Conservation (phyloP, 108 stramenopile species). For the Fragilariopsis cylindrus region DNA sequence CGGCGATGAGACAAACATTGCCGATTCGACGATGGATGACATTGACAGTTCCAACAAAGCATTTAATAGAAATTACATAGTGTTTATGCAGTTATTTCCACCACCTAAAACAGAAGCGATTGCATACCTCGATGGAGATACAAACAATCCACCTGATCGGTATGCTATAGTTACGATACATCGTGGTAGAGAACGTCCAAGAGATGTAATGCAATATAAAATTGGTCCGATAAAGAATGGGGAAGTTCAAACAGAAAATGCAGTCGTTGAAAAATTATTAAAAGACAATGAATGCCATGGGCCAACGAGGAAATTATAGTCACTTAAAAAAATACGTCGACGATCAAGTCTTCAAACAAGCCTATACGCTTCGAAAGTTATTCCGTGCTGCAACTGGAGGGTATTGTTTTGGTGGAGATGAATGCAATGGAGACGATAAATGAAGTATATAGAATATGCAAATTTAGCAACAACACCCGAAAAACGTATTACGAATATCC, state of each 20-base stretch:
- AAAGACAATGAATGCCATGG: constrained; percentile 17
- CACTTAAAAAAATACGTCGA: background rate
- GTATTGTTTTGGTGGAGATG: constrained; percentile 9
- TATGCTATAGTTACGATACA: constrained; percentile 14
- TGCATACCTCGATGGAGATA: constrained; percentile 9
- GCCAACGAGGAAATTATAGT: constrained; percentile 7
- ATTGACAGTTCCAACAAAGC: background rate
- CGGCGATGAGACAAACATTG: background rate
- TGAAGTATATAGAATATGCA: constrained; percentile 1
- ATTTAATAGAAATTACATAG: constrained; percentile 2
- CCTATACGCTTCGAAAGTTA: background rate
- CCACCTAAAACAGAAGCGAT: constrained; percentile 18
- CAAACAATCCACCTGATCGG: background rate
- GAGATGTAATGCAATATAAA: constrained; percentile 19
- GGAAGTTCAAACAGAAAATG: background rate
- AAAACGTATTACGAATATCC: background rate
- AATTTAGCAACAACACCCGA: constrained; percentile 3
- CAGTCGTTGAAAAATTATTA: background rate
- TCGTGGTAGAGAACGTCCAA: background rate
- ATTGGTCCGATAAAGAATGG: constrained; percentile 9
- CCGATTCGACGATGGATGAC: constrained; percentile 6
- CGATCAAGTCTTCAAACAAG: background rate
- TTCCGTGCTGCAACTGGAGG: constrained; percentile 6
- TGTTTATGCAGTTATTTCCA: constrained; percentile 16
- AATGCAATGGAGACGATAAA: constrained; percentile 6